Evolutionary conservation across 2,329 filamentous ascomycete genomes (phyloP).

Genomic region (Falciphora oryzae): DNA sequence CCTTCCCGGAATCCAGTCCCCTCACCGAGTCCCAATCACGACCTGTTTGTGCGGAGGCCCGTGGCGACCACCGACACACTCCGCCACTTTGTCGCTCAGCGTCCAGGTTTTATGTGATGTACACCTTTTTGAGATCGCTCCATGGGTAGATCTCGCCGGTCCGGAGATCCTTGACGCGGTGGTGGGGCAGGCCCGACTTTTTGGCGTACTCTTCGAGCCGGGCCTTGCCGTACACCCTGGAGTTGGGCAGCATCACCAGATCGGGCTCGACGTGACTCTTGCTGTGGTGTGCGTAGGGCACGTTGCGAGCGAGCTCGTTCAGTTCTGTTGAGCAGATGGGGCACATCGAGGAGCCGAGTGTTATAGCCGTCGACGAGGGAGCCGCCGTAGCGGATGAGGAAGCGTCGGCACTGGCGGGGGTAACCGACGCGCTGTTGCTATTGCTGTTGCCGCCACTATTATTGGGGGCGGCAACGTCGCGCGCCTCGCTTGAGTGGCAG

Average conservation of each 20-base stretch:
- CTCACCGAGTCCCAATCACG: no score
- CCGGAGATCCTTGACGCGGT: slow-evolving; percentile 70
- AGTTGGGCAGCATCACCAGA: slow-evolving; percentile 80
- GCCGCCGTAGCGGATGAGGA: slow-evolving; percentile 23
- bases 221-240: slow-evolving; percentile 74
- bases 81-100: no score
- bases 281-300: slow-evolving; percentile 92
- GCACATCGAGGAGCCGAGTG: slow-evolving; percentile 58
- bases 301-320: slow-evolving; percentile 79
- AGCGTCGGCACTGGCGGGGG: slow-evolving; percentile 14
- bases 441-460: slow-evolving; percentile 12
- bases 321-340: slow-evolving; percentile 95
- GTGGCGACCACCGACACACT: no score
- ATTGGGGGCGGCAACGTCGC: slow-evolving; percentile 12
- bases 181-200: slow-evolving; percentile 65
- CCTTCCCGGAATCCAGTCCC: no score
- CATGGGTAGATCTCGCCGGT: slow-evolving; percentile 62
- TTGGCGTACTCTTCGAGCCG: slow-evolving; percentile 69
- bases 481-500: slow-evolving; percentile 63
- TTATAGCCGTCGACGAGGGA: slow-evolving; percentile 9
- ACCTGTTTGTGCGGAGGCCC: no score
- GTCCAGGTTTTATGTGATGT: slow-evolving; percentile 60
- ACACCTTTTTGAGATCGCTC: slow-evolving; percentile 75
- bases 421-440: slow-evolving; percentile 11
- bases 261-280: slow-evolving; percentile 91